Conservation (phyloP, 2,329 filamentous ascomycete genomes). For the Trichoderma cornu-damae region DNA sequence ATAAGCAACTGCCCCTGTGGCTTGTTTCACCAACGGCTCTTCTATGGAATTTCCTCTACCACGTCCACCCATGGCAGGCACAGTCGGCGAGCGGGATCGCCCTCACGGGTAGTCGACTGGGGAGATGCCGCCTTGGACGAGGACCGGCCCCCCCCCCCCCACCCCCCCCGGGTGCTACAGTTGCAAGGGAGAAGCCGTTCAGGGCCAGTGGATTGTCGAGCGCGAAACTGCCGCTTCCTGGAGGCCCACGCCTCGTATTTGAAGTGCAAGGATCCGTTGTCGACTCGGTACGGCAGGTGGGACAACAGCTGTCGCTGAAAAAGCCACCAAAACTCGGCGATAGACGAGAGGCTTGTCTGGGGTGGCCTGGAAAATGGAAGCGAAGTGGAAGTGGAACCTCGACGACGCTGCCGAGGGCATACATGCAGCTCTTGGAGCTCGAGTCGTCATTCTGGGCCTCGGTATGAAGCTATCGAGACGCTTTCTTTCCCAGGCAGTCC, state of each 20-base stretch:
- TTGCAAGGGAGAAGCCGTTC: not conserved
- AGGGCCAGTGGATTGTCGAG: not conserved
- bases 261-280: not conserved
- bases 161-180: too few species aligned
- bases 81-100: not conserved
- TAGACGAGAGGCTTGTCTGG: not conserved
- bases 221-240: not conserved
- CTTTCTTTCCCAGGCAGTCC: not conserved
- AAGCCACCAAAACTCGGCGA: not conserved
- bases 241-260: constrained; percentile 2
- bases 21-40: not conserved
- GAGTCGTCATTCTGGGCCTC: not conserved
- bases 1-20: constrained; percentile 1
- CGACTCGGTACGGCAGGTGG: constrained; percentile 1
- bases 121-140: not conserved
- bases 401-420: not conserved
- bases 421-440: not conserved
- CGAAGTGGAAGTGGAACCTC: not conserved
- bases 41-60: not conserved
- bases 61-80: not conserved
- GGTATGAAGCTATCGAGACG: not conserved
- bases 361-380: not conserved
- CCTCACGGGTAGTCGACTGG: not conserved
- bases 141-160: not conserved
- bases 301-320: not conserved